Evolutionary conservation across 1,284 basidiomycete species (phyloP), one percentile per base, ranked within the genome.

Genomic region (Cutaneotrichosporon curvatum): DNA sequence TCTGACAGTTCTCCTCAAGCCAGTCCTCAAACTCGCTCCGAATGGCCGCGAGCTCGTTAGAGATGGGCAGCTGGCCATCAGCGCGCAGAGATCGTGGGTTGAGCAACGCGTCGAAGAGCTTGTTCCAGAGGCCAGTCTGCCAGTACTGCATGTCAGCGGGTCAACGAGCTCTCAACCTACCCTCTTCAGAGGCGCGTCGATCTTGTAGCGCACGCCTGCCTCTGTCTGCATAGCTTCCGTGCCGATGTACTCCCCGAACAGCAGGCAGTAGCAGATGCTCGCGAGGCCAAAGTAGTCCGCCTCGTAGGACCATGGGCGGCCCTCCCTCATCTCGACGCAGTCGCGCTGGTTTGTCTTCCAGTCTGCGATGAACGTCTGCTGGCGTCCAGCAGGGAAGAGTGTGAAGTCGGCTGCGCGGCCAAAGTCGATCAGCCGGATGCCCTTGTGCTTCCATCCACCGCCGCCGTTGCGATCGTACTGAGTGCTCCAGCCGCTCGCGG

Each of bases 271-370:
- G 25, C 90, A 80, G 58, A 98, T 84, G 37, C 88, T 83, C 0
- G 90, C 90, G 16, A 97, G 78, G 15, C 95, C 95, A 63, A 83
- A 90, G 72, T 98, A 98, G 72, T 98, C 95, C 2, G 90, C 82
- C 69, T 99, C 85, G 72, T 81, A 96, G 40, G 84, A 91, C 90
- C 92, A 99, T 1, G 87, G 79, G 35, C 77, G 74, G 20, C 81
- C 80, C 63, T 87, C 81, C 37, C 87, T 81, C 70, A 96, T 85
- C 75, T 96, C 90, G 48, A 81, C 75, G 68, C 94, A 97, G 71
- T 99, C 95, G 37, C 83, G 78, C 48, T 83, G 82, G 68, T 95
- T 85, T 4, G 83, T 80, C 23, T 81, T 75, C 91, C 94, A 96
- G 56, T 95, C 88, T 3, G 85, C 85, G 37, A 86, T 70, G 71